phyloP scores from a whole-genome alignment of 495 filamentous ascomycete species.

The Pseudomonodictys pantanalensis region DNA sequence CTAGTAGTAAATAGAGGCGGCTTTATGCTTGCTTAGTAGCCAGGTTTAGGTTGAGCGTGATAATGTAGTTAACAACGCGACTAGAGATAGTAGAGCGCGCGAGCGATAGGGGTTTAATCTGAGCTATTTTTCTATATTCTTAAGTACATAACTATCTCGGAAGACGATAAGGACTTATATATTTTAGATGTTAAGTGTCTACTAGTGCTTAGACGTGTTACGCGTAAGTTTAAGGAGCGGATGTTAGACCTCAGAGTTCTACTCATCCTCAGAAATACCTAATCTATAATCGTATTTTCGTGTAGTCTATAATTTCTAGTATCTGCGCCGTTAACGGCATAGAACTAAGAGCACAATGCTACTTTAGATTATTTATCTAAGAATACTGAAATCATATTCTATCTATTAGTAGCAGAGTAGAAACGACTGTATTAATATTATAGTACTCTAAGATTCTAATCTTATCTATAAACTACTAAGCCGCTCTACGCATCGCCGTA shows the following conservation, averaged over 20 bases:
- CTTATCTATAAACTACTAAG: slow-evolving; percentile 10
- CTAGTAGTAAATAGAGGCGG: slow-evolving; percentile 11
- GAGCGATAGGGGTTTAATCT: slow-evolving; percentile 20
- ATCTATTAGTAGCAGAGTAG: slow-evolving; percentile 12
- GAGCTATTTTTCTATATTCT: slow-evolving; percentile 10
- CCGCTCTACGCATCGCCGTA: slow-evolving; percentile 5
- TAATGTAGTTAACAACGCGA: slow-evolving; percentile 26
- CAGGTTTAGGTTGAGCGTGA: slow-evolving; percentile 22
- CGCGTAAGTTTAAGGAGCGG: slow-evolving; percentile 30
- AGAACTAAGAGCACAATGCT: slow-evolving; percentile 4
- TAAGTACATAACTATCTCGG: slow-evolving; percentile 9
- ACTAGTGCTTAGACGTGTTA: slow-evolving; percentile 17
- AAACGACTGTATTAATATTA: slow-evolving; percentile 1
- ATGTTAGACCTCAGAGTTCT: slow-evolving; percentile 30
- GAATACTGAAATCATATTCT: slow-evolving; percentile 19
- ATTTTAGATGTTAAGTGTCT: slow-evolving; percentile 14
- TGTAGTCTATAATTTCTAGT: slow-evolving; percentile 18
- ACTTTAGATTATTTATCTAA: slow-evolving; percentile 14
- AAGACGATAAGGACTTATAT: slow-evolving; percentile 12
- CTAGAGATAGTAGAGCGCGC: slow-evolving; percentile 13
- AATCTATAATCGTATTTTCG: slow-evolving; percentile 21
- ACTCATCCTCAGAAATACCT: slow-evolving; percentile 28
- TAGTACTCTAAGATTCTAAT: slow-evolving; percentile 25
- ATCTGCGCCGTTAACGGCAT: slow-evolving; percentile 22
- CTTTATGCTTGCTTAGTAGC: slow-evolving; percentile 19